A percentile compares a stretch with the other conserved stretches of the same genome.
Evolutionary conservation across 306 rosid species (phyloP).

Genomic region (Carpinus fangiana): DNA sequence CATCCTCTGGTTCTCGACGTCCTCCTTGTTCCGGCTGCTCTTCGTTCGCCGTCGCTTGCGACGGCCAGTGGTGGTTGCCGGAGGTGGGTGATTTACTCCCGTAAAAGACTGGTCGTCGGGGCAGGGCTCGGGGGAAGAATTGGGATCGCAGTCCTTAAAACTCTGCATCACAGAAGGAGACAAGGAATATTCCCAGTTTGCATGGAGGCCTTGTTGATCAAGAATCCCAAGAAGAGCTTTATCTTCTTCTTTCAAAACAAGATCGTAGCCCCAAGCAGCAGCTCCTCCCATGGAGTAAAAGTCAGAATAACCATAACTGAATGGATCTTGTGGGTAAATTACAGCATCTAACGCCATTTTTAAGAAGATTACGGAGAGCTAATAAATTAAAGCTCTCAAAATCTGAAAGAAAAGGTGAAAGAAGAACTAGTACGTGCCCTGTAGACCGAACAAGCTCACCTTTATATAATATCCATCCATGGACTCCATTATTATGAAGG

Average conservation of each 20-base stretch:
- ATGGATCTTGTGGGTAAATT: slow-evolving; percentile 41
- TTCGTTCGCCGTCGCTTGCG: slow-evolving; percentile 70
- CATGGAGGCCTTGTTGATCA: slow-evolving; percentile 17
- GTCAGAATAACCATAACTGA: slow-evolving; percentile 34
- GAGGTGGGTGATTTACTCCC: not conserved
- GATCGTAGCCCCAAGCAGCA: slow-evolving; percentile 23
- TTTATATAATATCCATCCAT: slow-evolving; percentile 38
- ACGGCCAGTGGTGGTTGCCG: slow-evolving; percentile 30
- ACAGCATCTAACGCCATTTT: slow-evolving; percentile 56
- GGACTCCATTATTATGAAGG: slow-evolving; percentile 29
- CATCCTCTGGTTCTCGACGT: slow-evolving; percentile 88
- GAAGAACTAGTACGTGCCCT: slow-evolving; percentile 7
- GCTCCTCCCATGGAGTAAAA: slow-evolving; percentile 30
- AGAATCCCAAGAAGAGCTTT: slow-evolving; percentile 19
- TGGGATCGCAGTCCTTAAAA: slow-evolving; percentile 24
- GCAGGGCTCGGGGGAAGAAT: slow-evolving; percentile 38
- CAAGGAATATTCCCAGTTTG: slow-evolving; percentile 26
- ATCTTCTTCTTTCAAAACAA: slow-evolving; percentile 31
- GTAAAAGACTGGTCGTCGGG: not conserved
- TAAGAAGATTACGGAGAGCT: not conserved
- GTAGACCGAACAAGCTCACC: slow-evolving; percentile 51
- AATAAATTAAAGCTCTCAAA: slow-evolving; percentile 1
- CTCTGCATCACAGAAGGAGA: slow-evolving; percentile 31
- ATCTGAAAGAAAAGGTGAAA: not conserved
- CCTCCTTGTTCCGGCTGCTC: slow-evolving; percentile 68